Evolutionary conservation across 2,329 filamentous ascomycete genomes (phyloP).

Genomic region (Colletotrichum sp.): DNA sequence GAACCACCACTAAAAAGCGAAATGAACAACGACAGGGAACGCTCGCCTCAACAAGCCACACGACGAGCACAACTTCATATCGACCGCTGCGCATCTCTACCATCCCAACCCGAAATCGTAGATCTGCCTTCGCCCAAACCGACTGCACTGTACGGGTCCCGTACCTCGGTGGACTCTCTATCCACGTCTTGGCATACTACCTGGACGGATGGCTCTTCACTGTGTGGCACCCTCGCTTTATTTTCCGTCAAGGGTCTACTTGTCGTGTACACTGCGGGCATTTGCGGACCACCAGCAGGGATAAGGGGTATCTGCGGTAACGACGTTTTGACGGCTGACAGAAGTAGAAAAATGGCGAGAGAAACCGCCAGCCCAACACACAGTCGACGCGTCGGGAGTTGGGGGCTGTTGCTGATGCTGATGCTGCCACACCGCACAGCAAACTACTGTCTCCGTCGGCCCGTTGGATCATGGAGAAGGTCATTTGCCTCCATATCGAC

Average conservation of each 20-base stretch:
- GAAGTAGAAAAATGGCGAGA: slow-evolving; percentile 6
- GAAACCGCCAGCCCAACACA: neutral
- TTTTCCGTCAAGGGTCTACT: neutral
- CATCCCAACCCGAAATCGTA: neutral
- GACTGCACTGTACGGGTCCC: slow-evolving; percentile 13
- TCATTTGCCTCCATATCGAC: neutral
- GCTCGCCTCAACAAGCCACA: neutral
- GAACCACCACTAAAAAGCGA: slow-evolving; percentile 4
- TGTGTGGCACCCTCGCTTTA: slow-evolving; percentile 1
- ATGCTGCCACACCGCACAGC: neutral
- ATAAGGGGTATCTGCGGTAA: slow-evolving; percentile 16
- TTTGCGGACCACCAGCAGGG: neutral
- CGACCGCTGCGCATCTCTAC: neutral
- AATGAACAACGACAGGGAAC: slow-evolving; percentile 7
- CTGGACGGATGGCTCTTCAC: neutral
- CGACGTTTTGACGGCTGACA: slow-evolving; percentile 6
- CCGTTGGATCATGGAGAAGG: neutral
- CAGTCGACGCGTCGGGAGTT: neutral
- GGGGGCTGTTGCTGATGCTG: neutral
- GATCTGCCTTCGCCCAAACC: slow-evolving; percentile 7
- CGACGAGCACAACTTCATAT: neutral
- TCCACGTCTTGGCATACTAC: neutral
- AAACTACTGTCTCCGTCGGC: neutral
- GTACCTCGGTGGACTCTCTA: neutral
- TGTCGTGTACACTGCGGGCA: neutral